Base-by-base conservation (phyloP, 768 basidiomycete species). In the Boletus bicolor region DNA sequence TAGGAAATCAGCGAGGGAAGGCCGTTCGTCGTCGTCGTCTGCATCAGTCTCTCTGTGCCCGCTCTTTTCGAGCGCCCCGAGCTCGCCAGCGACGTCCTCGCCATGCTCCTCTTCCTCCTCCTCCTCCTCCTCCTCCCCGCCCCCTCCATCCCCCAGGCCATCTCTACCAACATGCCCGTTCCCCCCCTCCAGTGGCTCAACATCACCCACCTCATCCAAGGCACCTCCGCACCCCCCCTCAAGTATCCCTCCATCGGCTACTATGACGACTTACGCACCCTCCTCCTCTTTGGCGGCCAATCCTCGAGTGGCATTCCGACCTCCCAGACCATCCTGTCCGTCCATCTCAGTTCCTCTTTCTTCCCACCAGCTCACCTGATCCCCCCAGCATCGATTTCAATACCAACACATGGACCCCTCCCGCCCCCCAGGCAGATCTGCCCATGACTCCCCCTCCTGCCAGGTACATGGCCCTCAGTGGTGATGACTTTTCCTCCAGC, bases 281-380 rank as follows among this genome's bases (percentile, higher is more conserved):
- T 91, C 51, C 74, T 91, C 61, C 77, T 91, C 50, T 91, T 90
- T 64, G 89, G 89, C 49, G 89, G 89, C 45, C 79, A 89, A 71
- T 86, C 88, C 5, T 75, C 81, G 53, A 80, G 79, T 57, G 84
- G 86, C 11, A 76, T 87, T 30, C 75, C 78, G 45, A 84, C 83
- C 66, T 79, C 79, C 1, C 76, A 82, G 59, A 91, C 89, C 1
- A 87, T 82, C 65, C 75, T 90, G 89, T 89, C 59, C 51, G 85
- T 67, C 17, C 44, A 36, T 54, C 30, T 42, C 38, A 28, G 19
- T 48, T 37, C 15, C 24, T 39, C 39, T 6, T 26, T 12, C 44
- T 26, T 53, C 39, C 19, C 46, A 21, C 21, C 38, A 7, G 15
- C 59, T 59, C 44, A 62, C 52, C 49, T 10, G 44, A 42, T 32